phyloP scores from a whole-genome alignment of 208 protist species.

The Leishmania major region DNA sequence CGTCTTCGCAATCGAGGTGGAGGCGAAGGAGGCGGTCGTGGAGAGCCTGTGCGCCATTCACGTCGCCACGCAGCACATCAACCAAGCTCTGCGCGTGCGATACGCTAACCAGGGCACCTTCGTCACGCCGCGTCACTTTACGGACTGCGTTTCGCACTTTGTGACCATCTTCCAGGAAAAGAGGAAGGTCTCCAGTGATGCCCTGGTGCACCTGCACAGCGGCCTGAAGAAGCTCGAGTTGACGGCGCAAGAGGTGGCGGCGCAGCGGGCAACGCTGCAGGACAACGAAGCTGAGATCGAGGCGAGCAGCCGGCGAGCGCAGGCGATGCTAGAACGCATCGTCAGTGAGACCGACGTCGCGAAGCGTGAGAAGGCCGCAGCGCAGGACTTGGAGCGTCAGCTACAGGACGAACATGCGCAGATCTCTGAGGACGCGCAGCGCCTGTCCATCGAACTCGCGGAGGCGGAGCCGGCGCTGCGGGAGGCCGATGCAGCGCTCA shows the following conservation, averaged over 20 bases:
- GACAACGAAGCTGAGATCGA: constrained; percentile 86
- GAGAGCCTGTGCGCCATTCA: constrained; percentile 94
- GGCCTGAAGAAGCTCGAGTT: constrained; percentile 95
- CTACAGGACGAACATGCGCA: constrained; percentile 86
- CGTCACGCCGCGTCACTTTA: constrained; percentile 98
- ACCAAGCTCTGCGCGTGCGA: constrained; percentile 65
- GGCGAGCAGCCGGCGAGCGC: constrained; percentile 74
- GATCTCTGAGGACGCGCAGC: constrained; percentile 68
- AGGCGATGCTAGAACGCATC: constrained; percentile 89
- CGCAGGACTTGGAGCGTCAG: constrained; percentile 72
- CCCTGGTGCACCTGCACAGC: constrained; percentile 96
- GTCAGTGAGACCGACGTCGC: constrained; percentile 84
- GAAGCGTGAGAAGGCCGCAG: constrained; percentile 80
- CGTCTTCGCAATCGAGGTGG: constrained; percentile 47
- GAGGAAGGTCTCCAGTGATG: constrained; percentile 90
- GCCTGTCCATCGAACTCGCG: constrained; percentile 78
- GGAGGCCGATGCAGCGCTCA: constrained; percentile 95
- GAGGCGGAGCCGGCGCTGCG: constrained; percentile 94
- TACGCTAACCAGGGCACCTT: constrained; percentile 91
- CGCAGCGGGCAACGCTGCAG: constrained; percentile 77
- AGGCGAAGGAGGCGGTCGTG: constrained; percentile 78
- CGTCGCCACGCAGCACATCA: constrained; percentile 85
- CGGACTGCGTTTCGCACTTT: constrained; percentile 97
- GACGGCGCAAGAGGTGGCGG: constrained; percentile 90
- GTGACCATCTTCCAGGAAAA: constrained; percentile 95